Evolutionary conservation across 2,329 filamentous ascomycete species (phyloP), one percentile per base, ranked within the genome.

Genomic region (Fusarium nisikadoi): DNA sequence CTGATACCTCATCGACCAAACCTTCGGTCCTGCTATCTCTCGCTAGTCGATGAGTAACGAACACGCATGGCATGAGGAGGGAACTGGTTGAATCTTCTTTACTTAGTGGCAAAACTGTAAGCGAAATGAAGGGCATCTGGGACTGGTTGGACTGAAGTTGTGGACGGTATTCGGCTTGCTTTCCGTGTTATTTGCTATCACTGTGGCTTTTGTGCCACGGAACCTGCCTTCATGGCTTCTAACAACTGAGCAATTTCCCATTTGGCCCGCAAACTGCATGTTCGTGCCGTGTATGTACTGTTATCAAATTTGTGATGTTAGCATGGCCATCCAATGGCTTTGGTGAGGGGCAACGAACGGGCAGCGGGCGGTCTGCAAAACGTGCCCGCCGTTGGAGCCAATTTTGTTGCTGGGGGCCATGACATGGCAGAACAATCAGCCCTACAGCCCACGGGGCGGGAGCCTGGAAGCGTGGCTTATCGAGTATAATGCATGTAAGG

Each of bases 91-190:
- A 74, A 68, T 75, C 73, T 76, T 75, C 74, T 68, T 76, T 75
- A 72, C 72, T 73, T 77, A 71, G 68, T 75, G 72, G 71, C 76
- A 78, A 75, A 76, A 78, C 71, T 79, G 71, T 75, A 72, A 80
- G 77, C 78, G 78, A 75, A 74, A 73, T 54, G 75, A 73, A 76
- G 69, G 72, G 61, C 54, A 74, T 74, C 67, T 76, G 72, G 69
- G 72, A 74, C 71, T 72, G 54, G 64, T 65, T 76, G 62, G 76
- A 70, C 68, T 69, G 73, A 76, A 72, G 75, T 72, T 73, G 71
- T 75, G 60, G 74, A 71, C 59, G 73, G 73, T 64, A 65, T 72
- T 69, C 41, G 65, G 70, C 71, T 71, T 76, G 61, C 58, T 73
- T 74, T 73, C 57, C 61, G 71, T 73, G 61, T 75, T 79, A 71